phyloP scores from a whole-genome alignment of 208 protist species.

The Trypanosoma theileri region DNA sequence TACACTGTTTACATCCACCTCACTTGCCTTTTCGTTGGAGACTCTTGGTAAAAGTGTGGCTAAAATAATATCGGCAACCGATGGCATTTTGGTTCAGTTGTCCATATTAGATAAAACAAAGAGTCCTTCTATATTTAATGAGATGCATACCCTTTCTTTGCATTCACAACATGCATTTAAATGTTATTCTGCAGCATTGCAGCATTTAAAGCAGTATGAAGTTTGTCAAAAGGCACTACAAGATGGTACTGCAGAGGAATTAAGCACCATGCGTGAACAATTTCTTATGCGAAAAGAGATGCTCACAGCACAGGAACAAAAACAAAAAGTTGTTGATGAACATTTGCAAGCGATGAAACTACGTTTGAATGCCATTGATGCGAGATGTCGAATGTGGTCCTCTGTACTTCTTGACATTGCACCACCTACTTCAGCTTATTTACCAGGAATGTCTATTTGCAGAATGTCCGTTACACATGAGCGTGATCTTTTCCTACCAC shows the following conservation, averaged over 20 bases:
- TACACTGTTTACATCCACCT: constrained; percentile 52
- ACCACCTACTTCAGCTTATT: neutral
- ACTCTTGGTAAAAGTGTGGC: constrained; percentile 44
- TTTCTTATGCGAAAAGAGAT: constrained; percentile 69
- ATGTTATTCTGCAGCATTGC: constrained; percentile 38
- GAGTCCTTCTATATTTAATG: constrained; percentile 34
- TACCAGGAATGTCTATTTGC: neutral
- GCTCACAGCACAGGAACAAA: constrained; percentile 69
- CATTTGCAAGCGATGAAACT: constrained; percentile 15
- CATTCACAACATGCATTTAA: constrained; percentile 41
- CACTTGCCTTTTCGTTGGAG: constrained; percentile 60
- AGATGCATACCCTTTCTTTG: constrained; percentile 37
- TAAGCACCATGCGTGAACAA: constrained; percentile 72
- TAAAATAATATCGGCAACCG: constrained; percentile 49
- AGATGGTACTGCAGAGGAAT: constrained; percentile 54
- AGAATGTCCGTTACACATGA: neutral
- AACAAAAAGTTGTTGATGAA: constrained; percentile 56
- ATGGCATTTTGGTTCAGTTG: constrained; percentile 63
- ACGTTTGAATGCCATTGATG: constrained; percentile 19
- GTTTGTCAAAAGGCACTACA: constrained; percentile 58
- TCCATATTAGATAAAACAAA: constrained; percentile 48
- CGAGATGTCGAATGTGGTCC: constrained; percentile 22
- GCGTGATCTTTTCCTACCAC: neutral
- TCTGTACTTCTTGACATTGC: constrained; percentile 5
- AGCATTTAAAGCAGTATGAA: constrained; percentile 70